Percentiles rank a stretch among this genome's conserved stretches.
Conservation (phyloP, 2,329 filamentous ascomycete species). For the Ophiostoma montium region DNA sequence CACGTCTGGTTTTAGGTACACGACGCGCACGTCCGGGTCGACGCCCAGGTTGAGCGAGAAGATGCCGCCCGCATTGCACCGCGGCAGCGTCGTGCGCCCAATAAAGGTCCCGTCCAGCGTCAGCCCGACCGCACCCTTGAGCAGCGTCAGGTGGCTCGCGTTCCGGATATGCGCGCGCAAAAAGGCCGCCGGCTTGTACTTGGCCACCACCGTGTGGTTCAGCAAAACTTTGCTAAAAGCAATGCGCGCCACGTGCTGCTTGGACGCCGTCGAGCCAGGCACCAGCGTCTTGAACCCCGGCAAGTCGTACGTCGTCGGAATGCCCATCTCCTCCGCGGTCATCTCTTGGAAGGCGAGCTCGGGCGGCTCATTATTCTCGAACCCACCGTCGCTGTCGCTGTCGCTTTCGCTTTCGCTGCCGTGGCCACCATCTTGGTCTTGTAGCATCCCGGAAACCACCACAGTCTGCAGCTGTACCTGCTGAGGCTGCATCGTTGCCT, state of each 20-base stretch:
- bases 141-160: conserved; percentile 38
- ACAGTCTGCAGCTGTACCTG: neutral
- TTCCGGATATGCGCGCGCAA: conserved; percentile 45
- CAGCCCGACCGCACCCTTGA: conserved; percentile 39
- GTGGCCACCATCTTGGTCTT: too few species aligned
- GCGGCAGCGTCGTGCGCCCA: conserved; percentile 39
- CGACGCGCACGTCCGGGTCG: conserved; percentile 41
- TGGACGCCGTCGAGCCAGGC: conserved; percentile 34
- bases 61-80: conserved; percentile 38
- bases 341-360: conserved; percentile 36
- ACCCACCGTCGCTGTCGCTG: conserved; percentile 1
- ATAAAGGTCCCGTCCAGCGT: conserved; percentile 51
- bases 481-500: neutral
- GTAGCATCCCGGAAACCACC: too few species aligned
- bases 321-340: conserved; percentile 41
- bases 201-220: conserved; percentile 44
- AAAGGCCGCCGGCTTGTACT: conserved; percentile 45
- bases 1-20: conserved; percentile 42
- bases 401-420: neutral
- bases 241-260: conserved; percentile 46
- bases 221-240: conserved; percentile 33
- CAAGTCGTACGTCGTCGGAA: conserved; percentile 48
- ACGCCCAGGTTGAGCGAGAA: conserved; percentile 44
- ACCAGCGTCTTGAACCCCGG: conserved; percentile 41
- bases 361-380: conserved; percentile 14